Evolutionary conservation across 2,329 filamentous ascomycete genomes (phyloP).

Genomic region (Ceratocystiopsis sp.): DNA sequence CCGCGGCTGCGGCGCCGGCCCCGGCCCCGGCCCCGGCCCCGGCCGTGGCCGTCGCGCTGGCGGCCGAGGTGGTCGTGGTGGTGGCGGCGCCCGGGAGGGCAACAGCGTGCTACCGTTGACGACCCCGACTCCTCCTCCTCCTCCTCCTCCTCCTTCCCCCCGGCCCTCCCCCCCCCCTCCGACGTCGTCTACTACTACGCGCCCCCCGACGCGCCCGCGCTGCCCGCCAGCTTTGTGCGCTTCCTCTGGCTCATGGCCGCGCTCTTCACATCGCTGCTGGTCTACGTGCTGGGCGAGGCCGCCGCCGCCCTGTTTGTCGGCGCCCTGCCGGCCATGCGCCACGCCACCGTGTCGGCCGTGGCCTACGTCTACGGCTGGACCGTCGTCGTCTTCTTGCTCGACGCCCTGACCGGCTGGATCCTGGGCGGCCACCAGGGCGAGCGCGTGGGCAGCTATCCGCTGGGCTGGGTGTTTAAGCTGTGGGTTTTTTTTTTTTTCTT

Average conservation of each 20-base stretch:
- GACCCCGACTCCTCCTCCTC: too few species aligned
- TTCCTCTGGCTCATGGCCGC: conserved; percentile 55
- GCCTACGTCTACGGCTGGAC: conserved; percentile 58
- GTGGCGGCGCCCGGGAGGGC: too few species aligned
- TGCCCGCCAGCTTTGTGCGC: conserved; percentile 49
- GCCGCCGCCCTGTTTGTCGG: conserved; percentile 53
- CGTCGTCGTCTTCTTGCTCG: conserved; percentile 45
- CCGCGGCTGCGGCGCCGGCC: too few species aligned
- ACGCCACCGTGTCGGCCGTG: conserved; percentile 48
- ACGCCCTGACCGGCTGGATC: conserved; percentile 49
- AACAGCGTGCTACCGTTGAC: too few species aligned
- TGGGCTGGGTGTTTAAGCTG: conserved; percentile 56
- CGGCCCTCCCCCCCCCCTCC: too few species aligned
- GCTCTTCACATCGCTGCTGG: conserved; percentile 43
- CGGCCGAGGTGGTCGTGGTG: too few species aligned
- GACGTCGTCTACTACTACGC: too few species aligned
- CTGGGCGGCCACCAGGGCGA: conserved; percentile 48
- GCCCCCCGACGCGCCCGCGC: conserved; percentile 12
- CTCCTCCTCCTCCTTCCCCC: too few species aligned
- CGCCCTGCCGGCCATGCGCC: conserved; percentile 34
- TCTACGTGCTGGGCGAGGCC: conserved; percentile 49
- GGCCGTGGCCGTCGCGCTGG: too few species aligned
- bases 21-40: too few species aligned
- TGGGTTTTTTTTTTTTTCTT: too few species aligned
- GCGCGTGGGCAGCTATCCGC: conserved; percentile 50